These are phyloP conservation scores for Saccharomyces hybrid DNA, from an alignment of 1,139 yeast genomes.

Conservation along the genomic window DNA sequence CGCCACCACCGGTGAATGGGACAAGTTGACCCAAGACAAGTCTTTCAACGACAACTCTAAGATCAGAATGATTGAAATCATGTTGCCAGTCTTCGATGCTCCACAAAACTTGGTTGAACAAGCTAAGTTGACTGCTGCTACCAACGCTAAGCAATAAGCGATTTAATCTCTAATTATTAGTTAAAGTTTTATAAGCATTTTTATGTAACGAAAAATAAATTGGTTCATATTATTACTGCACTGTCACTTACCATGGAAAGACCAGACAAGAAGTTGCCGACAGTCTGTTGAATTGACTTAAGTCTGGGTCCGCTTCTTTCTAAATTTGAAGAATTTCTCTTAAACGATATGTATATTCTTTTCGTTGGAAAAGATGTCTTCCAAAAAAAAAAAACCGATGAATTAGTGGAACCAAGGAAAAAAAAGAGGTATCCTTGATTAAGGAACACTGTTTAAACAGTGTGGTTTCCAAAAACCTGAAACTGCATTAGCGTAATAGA, in stretches of 20 bases:
- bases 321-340: not conserved
- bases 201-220: not conserved
- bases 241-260: too few relatives aligned
- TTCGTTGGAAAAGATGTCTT: not conserved
- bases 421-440: not conserved
- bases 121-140: constrained; percentile 68
- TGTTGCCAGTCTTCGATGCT: constrained; percentile 78
- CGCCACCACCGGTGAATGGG: constrained; percentile 58
- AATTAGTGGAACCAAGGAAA: not conserved
- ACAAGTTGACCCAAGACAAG: constrained; percentile 45
- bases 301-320: not conserved
- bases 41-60: constrained; percentile 43
- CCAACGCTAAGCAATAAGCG: constrained; percentile 38
- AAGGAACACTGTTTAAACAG: not conserved
- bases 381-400: not conserved
- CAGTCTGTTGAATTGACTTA: not conserved
- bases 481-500: not conserved
- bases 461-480: not conserved
- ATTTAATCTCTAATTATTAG: not conserved
- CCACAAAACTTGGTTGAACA: constrained; percentile 64
- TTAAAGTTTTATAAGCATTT: not conserved
- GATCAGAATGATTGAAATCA: constrained; percentile 71
- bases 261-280: too few relatives aligned
- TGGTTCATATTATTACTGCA: not conserved
- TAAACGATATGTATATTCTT: not conserved